A percentile compares a stretch with the other conserved stretches of the same genome.
These are phyloP conservation scores for Saturnispora halmiae DNA, from an alignment of 805 yeast genomes.

Conservation along the genomic window DNA sequence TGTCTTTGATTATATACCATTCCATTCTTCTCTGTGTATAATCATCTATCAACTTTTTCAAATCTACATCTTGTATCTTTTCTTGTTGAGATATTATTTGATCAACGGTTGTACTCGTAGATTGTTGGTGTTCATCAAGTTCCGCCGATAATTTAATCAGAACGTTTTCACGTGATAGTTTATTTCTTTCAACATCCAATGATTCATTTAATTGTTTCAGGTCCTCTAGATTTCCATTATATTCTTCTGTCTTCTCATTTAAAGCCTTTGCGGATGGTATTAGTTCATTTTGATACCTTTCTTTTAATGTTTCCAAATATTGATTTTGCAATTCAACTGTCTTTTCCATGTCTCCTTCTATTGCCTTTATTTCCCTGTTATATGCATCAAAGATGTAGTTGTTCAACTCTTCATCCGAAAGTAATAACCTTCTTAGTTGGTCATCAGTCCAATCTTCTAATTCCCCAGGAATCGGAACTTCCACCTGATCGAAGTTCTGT, in stretches of 20 bases:
- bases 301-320: slow-evolving; percentile 27
- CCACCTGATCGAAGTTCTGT: neutral
- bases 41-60: slow-evolving; percentile 31
- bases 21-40: slow-evolving; percentile 34
- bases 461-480: slow-evolving; percentile 6
- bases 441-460: slow-evolving; percentile 3
- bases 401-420: slow-evolving; percentile 11
- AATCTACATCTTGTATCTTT: slow-evolving; percentile 22
- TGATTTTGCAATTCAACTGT: slow-evolving; percentile 32
- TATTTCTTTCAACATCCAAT: neutral
- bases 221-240: slow-evolving; percentile 1
- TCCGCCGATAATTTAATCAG: slow-evolving; percentile 1
- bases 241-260: slow-evolving; percentile 4
- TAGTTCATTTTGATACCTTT: slow-evolving; percentile 11
- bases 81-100: neutral
- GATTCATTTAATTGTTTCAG: slow-evolving; percentile 1
- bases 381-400: slow-evolving; percentile 16
- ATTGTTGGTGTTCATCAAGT: slow-evolving; percentile 7
- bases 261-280: slow-evolving; percentile 5
- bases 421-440: slow-evolving; percentile 1
- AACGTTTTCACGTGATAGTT: slow-evolving; percentile 1
- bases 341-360: slow-evolving; percentile 19
- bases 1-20: slow-evolving; percentile 39
- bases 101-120: slow-evolving; percentile 7
- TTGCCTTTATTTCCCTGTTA: slow-evolving; percentile 12